Conservation (phyloP, 2,329 filamentous ascomycete species). For the Aspergillus brasiliensis region DNA sequence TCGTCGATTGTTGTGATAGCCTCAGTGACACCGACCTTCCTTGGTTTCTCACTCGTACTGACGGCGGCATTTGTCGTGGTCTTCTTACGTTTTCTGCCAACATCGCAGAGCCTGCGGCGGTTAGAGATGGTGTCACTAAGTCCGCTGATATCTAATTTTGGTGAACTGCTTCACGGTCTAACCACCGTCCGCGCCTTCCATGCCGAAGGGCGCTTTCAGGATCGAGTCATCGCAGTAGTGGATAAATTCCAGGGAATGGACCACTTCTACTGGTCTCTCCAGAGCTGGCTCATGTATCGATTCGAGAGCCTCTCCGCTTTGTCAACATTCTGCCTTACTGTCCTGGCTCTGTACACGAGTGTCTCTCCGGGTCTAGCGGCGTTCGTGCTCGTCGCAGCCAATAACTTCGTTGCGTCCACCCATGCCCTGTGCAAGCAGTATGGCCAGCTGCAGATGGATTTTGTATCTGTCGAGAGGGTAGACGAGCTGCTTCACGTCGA, state of each 20-base stretch:
- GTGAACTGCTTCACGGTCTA: conserved; percentile 79
- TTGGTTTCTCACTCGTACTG: conserved; percentile 70
- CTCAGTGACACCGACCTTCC: conserved; percentile 74
- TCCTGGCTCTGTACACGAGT: conserved; percentile 73
- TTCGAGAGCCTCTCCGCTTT: conserved; percentile 72
- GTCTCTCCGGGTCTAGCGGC: conserved; percentile 77
- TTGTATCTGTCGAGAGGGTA: conserved; percentile 85
- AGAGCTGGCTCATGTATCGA: conserved; percentile 80
- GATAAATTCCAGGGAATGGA: conserved; percentile 94
- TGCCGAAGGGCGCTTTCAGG: conserved; percentile 77
- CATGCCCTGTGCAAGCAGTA: conserved; percentile 77
- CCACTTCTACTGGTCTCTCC: conserved; percentile 91
- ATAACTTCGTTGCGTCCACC: conserved; percentile 65
- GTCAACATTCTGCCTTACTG: conserved; percentile 72
- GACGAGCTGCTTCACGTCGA: conserved; percentile 79
- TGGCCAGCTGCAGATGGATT: conserved; percentile 86
- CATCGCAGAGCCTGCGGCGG: conserved; percentile 78
- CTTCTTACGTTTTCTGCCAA: conserved; percentile 76
- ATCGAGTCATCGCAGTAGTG: conserved; percentile 75
- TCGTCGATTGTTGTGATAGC: conserved; percentile 77
- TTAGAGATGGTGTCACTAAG: conserved; percentile 89
- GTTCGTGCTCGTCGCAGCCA: conserved; percentile 76
- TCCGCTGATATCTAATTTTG: conserved; percentile 90
- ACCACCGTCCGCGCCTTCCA: conserved; percentile 84
- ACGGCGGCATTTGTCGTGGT: conserved; percentile 70